Base-by-base conservation (phyloP, 257 asterid genomes). In the Solanum appendiculatum region DNA sequence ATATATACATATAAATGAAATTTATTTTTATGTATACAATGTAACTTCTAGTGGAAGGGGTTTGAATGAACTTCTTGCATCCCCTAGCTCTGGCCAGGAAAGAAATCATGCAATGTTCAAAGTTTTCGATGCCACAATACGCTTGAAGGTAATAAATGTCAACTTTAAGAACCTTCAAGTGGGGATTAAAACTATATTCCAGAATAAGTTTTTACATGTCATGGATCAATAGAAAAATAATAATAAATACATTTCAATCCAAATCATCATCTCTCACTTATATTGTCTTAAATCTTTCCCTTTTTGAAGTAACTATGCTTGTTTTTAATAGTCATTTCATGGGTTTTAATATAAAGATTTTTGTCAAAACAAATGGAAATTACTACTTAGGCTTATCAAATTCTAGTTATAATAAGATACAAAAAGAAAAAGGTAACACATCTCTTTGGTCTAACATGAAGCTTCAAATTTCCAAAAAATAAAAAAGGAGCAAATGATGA, bases 271-370 rank as follows among this genome's bases (percentile, higher is more conserved):
- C 6, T 6, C 23, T 48, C 21, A 18, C 23, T 48, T 48, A 48
- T 0, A 16, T 1, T 9, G 0, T n/a, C 0, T 9, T 0, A 13
- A 64, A 25, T 27, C 15, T 25, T 34, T 70, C 23, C 27, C 6
- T 18, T 18, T 20, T 18, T 2, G 44, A 10, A 8, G 33, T 7
- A 18, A 5, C 12, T 70, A 8, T 70, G 8, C 13, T 4, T 63
- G 1, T 33, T 70, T 70, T 33, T 1, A 18, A 70, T 12, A 56
- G 21, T 7, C 27, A 0, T 58, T 15, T 70, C 16, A 36, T 72
- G 46, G 80, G 7, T 72, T 34, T 0, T 5, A 18, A 4, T 18
- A 18, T 54, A 16, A 16, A 5, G 0, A 8, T 7, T 18, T 18
- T 33, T 34, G 6, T 9, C 16, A 18, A 2, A 72, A 33, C 12